phyloP scores from a whole-genome alignment of 148 eudicot genomes.

The Salicornia ramosissima region DNA sequence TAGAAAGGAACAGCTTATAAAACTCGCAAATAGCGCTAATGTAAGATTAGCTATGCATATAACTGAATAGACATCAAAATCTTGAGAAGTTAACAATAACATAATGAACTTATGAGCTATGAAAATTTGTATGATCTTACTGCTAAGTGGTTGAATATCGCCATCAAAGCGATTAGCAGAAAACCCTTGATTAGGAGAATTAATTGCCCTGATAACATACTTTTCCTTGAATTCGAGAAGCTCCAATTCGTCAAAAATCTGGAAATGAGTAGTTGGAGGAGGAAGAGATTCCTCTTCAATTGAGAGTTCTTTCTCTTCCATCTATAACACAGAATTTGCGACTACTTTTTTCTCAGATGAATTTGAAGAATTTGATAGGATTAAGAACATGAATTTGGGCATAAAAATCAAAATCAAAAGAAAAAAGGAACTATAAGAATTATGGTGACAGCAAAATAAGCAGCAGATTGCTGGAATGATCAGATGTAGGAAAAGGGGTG shows the following conservation, averaged over 20 bases:
- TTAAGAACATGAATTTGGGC: neutral
- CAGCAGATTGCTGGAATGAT: neutral
- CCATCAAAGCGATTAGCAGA: conserved; percentile 57
- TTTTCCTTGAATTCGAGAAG: conserved; percentile 59
- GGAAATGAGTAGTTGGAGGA: conserved; percentile 42
- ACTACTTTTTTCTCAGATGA: too few species aligned
- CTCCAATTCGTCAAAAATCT: conserved; percentile 56
- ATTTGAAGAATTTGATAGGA: neutral
- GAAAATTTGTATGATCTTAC: conserved; percentile 28
- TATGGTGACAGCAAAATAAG: neutral
- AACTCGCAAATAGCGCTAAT: too few species aligned
- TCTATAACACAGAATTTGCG: neutral
- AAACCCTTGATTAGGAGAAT: conserved; percentile 62
- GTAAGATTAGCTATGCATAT: neutral
- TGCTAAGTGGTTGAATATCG: conserved; percentile 47
- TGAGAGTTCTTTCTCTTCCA: conserved; percentile 23
- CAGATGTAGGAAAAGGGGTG: neutral
- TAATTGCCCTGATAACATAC: conserved; percentile 53
- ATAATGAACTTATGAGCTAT: neutral
- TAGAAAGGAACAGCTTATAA: neutral
- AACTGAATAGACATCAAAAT: neutral
- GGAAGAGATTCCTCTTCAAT: conserved; percentile 22
- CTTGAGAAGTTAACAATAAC: neutral
- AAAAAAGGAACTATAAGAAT: neutral
- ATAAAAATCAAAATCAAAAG: neutral